These are phyloP conservation scores for Pyricularia sp. DNA, from an alignment of 2,329 filamentous ascomycete species.

Conservation along the genomic window DNA sequence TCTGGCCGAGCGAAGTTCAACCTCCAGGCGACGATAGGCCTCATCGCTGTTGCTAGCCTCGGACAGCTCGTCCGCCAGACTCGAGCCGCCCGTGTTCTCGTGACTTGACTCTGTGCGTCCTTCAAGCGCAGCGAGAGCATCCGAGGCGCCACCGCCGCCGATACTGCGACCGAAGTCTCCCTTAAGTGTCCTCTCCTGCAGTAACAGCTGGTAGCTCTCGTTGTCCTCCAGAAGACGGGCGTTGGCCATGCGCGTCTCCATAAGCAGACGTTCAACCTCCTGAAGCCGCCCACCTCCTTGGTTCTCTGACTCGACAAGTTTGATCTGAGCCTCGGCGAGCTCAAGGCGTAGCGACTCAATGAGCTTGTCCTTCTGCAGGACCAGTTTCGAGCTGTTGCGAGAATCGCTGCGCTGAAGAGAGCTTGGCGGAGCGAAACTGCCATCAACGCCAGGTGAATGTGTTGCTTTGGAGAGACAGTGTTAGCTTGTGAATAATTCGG, in stretches of 20 bases:
- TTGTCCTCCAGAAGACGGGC: constrained; percentile 97
- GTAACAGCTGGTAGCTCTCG: constrained; percentile 90
- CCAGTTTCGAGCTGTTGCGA: constrained; percentile 77
- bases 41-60: constrained; percentile 50
- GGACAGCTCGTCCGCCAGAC: constrained; percentile 82
- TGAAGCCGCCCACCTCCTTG: constrained; percentile 78
- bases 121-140: constrained; percentile 55
- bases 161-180: constrained; percentile 59
- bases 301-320: constrained; percentile 89
- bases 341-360: constrained; percentile 90
- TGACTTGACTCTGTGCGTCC: constrained; percentile 28
- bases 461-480: constrained; percentile 27
- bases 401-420: constrained; percentile 83
- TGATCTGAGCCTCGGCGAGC: constrained; percentile 90
- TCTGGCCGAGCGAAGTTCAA: constrained; percentile 65
- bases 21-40: constrained; percentile 57
- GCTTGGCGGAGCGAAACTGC: constrained; percentile 74
- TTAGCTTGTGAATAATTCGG: neutral
- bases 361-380: constrained; percentile 91
- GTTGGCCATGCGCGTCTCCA: constrained; percentile 93
- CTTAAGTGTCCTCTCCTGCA: constrained; percentile 91
- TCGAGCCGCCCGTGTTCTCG: constrained; percentile 26
- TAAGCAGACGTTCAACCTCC: constrained; percentile 81
- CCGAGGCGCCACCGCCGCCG: constrained; percentile 27
- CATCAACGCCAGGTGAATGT: constrained; percentile 61